A percentile compares a stretch with the other conserved stretches of the same genome.
phyloP scores from a whole-genome alignment of 2,329 filamentous ascomycete species.

The Alternaria hordeiaustralica region DNA sequence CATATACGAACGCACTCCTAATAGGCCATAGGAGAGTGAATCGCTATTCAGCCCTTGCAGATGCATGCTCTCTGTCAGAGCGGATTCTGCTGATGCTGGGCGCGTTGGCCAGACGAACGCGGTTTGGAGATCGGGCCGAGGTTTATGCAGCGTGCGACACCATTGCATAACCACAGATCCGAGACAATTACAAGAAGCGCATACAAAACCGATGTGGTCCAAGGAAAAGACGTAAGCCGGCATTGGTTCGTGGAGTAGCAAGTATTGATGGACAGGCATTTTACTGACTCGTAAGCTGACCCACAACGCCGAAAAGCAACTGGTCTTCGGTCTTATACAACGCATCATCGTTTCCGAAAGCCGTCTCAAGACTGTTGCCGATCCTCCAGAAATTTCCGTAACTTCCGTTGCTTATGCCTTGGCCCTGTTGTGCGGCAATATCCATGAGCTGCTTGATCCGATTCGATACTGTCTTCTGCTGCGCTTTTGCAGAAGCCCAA shows the following conservation, averaged over 20 bases:
- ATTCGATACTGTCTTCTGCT: conserved; percentile 58
- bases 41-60: neutral
- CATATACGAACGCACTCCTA: neutral
- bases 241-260: neutral
- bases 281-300: conserved; percentile 27
- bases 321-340: conserved; percentile 49
- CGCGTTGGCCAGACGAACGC: neutral
- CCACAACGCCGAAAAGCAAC: conserved; percentile 38
- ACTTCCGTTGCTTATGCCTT: conserved; percentile 34
- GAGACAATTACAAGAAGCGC: neutral
- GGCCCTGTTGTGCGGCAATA: conserved; percentile 46
- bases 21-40: neutral
- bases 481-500: conserved; percentile 65
- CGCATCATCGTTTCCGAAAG: conserved; percentile 53
- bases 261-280: neutral
- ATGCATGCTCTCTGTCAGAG: neutral
- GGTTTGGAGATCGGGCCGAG: neutral
- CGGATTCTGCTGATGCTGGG: neutral
- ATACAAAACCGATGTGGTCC: neutral
- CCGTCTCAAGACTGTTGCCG: conserved; percentile 49
- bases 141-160: neutral
- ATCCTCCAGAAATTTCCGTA: conserved; percentile 47
- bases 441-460: conserved; percentile 56
- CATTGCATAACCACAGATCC: neutral
- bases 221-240: neutral